These are phyloP conservation scores for Meyerozyma elateridarum DNA, from an alignment of 1,139 yeast species.

Conservation along the genomic window DNA sequence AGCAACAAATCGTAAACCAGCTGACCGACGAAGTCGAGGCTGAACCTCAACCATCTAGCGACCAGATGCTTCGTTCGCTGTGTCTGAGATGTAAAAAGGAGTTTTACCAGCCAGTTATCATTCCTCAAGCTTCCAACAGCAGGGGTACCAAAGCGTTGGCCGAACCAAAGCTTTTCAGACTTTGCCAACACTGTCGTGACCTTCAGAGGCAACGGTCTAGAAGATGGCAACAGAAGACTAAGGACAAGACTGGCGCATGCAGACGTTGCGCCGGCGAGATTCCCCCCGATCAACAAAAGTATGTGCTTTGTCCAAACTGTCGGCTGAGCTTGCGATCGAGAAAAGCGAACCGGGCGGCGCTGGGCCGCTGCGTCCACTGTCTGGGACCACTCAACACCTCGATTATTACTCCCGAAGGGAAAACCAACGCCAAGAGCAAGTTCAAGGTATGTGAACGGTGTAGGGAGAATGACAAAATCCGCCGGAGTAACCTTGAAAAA, in stretches of 20 bases:
- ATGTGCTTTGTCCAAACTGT: constrained; percentile 57
- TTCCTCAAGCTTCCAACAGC: constrained; percentile 28
- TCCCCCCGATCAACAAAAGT: constrained; percentile 45
- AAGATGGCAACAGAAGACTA: constrained; percentile 61
- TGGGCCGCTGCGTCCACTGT: constrained; percentile 66
- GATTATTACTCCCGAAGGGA: constrained; percentile 25
- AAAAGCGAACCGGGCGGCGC: constrained; percentile 55
- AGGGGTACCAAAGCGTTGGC: constrained; percentile 24
- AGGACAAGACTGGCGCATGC: constrained; percentile 58
- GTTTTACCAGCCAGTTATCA: constrained; percentile 43
- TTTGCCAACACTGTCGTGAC: constrained; percentile 62
- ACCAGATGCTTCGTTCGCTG: constrained; percentile 19
- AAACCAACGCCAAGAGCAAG: constrained; percentile 18
- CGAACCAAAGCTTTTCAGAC: constrained; percentile 48
- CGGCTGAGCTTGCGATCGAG: constrained; percentile 49
- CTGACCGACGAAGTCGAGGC: constrained; percentile 4
- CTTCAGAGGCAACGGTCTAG: constrained; percentile 58
- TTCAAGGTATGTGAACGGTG: constrained; percentile 63
- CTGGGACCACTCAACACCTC: constrained; percentile 53
- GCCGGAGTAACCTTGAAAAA: constrained; percentile 52
- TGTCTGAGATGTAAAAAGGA: constrained; percentile 61
- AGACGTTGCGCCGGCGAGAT: constrained; percentile 57
- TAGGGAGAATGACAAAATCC: constrained; percentile 53
- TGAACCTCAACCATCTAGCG: neutral
- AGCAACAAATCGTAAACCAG: constrained; percentile 34